Base-by-base conservation (phyloP, 176 grass and related monocot genomes). In the Oryza glaberrima region DNA sequence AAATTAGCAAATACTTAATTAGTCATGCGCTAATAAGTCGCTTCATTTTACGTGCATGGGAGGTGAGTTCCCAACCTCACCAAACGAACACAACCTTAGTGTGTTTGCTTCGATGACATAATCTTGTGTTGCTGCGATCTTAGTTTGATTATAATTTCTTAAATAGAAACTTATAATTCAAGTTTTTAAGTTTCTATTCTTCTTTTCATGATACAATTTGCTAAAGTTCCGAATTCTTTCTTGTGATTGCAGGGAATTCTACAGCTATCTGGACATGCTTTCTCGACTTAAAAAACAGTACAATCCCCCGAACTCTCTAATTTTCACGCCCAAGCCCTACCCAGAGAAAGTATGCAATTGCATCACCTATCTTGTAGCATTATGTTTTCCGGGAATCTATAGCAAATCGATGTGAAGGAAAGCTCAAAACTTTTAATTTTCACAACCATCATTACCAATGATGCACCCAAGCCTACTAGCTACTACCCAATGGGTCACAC, bases 241-340 rank as follows among this genome's bases (percentile, higher is more conserved):
- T 26, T 80, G 2, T 16, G 17, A 17, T 65, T 71, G 28, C 65
- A 89, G 88, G 82, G 20, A 47, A 36, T 32, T 38, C 36, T 38
- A 38, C 40, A 65, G 0, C 58, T 65, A 34, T 65, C 25, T 75
- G 36, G 1, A 1, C 17, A 14, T 28, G 7, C 49, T 64, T 76
- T 70, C 26, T 34, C 26, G 72, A 51, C 11, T 38, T 25, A 12
- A 81, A 76, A 30, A 32, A 49, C 3, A 76, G 7, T 41, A 19
- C 13, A 20, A 11, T 28, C 1, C 13, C 43, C 9, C 28, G 10
- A 10, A 88, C 19, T n/a, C 34, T 40, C 4, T 0, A 36, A 28
- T 15, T 65, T 67, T 67, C 22, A 34, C 35, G 3, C 32, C 46
- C 63, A 32, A 84, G 72, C 5, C 41, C 49, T 14, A 71, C 22